phyloP scores from a whole-genome alignment of 768 basidiomycete species.

The Dictyophora rubrovolvata region DNA sequence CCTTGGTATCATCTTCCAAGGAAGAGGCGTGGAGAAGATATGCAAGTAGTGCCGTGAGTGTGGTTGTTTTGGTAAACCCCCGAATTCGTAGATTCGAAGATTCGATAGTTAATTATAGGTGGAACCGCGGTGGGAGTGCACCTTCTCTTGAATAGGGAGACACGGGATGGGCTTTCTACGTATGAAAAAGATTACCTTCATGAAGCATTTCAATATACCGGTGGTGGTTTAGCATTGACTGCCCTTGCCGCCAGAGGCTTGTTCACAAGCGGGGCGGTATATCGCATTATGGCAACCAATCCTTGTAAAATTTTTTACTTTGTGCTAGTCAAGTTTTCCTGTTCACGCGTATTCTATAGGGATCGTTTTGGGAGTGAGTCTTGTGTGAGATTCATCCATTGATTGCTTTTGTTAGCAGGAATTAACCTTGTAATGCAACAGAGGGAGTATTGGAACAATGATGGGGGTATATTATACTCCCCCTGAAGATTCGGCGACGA shows the following conservation, averaged over 20 bases:
- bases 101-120: constrained; percentile 54
- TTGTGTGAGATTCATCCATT: constrained; percentile 26
- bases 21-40: constrained; percentile 37
- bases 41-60: constrained; percentile 43
- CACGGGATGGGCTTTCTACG: constrained; percentile 51
- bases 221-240: constrained; percentile 65
- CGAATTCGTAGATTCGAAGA: constrained; percentile 1
- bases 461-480: constrained; percentile 71
- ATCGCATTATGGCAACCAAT: constrained; percentile 73
- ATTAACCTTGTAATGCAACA: neutral
- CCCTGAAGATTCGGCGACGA: constrained; percentile 65
- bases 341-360: constrained; percentile 27
- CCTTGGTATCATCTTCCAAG: constrained; percentile 26
- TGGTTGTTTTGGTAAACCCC: neutral
- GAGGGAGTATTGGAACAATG: constrained; percentile 75
- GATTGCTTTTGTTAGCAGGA: constrained; percentile 1
- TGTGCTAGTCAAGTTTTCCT: neutral
- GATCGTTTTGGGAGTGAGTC: constrained; percentile 74
- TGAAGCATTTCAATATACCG: constrained; percentile 76
- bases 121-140: constrained; percentile 57
- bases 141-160: constrained; percentile 67
- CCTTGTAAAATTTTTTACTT: constrained; percentile 43
- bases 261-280: constrained; percentile 58
- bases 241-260: constrained; percentile 71
- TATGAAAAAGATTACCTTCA: constrained; percentile 63